Evolutionary conservation across 176 grass and related monocot species (phyloP).

Genomic region (Puccinellia tenuiflora): DNA sequence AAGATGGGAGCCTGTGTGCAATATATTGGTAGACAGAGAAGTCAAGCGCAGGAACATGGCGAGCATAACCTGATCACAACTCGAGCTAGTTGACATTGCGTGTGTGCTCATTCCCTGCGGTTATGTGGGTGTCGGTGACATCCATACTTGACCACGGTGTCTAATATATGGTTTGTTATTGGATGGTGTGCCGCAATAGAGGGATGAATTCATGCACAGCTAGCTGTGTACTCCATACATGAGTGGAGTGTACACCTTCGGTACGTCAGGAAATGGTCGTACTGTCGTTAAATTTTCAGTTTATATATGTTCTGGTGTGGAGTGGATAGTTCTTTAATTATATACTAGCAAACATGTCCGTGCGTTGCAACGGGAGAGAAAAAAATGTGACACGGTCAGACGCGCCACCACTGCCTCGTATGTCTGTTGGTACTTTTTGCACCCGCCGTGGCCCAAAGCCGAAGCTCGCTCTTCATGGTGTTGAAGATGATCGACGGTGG

Average conservation of each 20-base stretch:
- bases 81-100: neutral
- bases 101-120: neutral
- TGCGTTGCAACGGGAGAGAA: too few species aligned
- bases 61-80: neutral
- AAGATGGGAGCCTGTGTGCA: neutral
- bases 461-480: too few species aligned
- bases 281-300: neutral
- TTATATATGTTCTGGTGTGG: neutral
- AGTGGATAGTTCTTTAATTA: too few species aligned
- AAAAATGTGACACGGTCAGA: too few species aligned
- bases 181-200: neutral
- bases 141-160: neutral
- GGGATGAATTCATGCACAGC: neutral
- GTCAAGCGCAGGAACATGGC: neutral
- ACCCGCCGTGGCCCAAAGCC: too few species aligned
- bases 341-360: too few species aligned
- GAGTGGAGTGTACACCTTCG: neutral
- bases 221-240: too few species aligned
- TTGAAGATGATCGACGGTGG: too few species aligned
- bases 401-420: too few species aligned
- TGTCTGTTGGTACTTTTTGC: too few species aligned
- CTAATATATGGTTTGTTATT: neutral
- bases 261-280: neutral
- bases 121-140: neutral
- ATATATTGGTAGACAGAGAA: neutral